A percentile compares a stretch with the other conserved stretches of the same genome.
Evolutionary conservation across 306 rosid genomes (phyloP).

Genomic region (Vicia faba): DNA sequence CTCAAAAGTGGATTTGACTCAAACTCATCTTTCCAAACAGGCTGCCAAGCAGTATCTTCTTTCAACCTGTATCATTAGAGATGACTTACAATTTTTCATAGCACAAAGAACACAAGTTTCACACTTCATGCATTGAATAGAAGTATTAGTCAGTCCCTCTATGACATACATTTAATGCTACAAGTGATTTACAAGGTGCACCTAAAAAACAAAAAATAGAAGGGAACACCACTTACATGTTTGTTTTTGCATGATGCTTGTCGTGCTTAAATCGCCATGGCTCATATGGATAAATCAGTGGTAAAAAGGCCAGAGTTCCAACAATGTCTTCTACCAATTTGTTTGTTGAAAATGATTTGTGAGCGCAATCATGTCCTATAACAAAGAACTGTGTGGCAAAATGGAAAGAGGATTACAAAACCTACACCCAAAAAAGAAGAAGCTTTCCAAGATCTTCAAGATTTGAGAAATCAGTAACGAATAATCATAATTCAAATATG

Average conservation of each 20-base stretch:
- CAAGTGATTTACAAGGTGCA: constrained; percentile 25
- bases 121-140: constrained; percentile 20
- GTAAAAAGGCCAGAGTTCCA: constrained; percentile 94
- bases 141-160: constrained; percentile 12
- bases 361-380: constrained; percentile 98
- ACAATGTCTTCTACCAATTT: constrained; percentile 93
- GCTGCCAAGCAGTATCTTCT: constrained; percentile 98
- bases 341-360: constrained; percentile 91
- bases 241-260: constrained; percentile 96
- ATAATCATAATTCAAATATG: constrained; percentile 27
- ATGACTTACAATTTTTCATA: constrained; percentile 19
- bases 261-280: constrained; percentile 99
- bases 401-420: constrained; percentile 41
- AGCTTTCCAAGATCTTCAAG: background rate
- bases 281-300: constrained; percentile 90
- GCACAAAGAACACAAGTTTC: constrained; percentile 12
- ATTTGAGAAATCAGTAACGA: background rate
- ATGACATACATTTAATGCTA: constrained; percentile 15
- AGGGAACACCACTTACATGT: constrained; percentile 63
- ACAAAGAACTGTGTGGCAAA: constrained; percentile 74
- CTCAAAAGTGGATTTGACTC: constrained; percentile 67
- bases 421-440: background rate
- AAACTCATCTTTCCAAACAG: constrained; percentile 77
- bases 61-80: constrained; percentile 56
- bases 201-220: background rate